Evolutionary conservation across 2,329 filamentous ascomycete genomes (phyloP).

Genomic region (Pseudogymnoascus pannorum): DNA sequence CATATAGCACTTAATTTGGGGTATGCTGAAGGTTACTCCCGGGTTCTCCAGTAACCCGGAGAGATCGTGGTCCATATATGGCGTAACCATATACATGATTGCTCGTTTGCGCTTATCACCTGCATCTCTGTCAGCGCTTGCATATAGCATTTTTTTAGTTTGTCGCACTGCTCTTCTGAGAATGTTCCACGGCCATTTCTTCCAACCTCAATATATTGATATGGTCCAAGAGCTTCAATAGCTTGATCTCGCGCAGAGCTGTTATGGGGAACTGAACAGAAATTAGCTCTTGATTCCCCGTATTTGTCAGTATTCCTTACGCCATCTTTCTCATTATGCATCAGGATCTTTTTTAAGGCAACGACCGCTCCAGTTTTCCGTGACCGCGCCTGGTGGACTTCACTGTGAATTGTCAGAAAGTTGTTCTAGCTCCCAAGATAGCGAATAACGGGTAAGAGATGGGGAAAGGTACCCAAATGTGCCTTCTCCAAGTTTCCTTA

Average conservation of each 20-base stretch:
- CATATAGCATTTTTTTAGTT: conserved; percentile 8
- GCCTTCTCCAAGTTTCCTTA: conserved; percentile 83
- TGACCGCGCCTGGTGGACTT: conserved; percentile 84
- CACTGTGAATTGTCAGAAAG: conserved; percentile 38
- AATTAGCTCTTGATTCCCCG: conserved; percentile 15
- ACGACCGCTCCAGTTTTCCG: conserved; percentile 68
- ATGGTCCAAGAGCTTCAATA: conserved; percentile 91
- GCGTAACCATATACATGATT: conserved; percentile 97
- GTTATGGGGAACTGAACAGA: conserved; percentile 79
- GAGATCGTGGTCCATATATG: conserved; percentile 99
- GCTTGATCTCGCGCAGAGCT: conserved; percentile 92
- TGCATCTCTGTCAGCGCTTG: conserved; percentile 30
- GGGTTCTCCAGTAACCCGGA: conserved; percentile 95
- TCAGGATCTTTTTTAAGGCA: conserved; percentile 96
- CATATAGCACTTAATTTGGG: conserved; percentile 98
- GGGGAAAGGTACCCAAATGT: conserved; percentile 69
- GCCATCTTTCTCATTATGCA: conserved; percentile 98
- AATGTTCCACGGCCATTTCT: conserved; percentile 90
- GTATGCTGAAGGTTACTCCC: conserved; percentile 73
- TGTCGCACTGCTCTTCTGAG: conserved; percentile 29
- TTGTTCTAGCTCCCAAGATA: not conserved
- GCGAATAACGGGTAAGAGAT: not conserved
- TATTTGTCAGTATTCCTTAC: conserved; percentile 38
- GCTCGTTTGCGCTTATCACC: conserved; percentile 72
- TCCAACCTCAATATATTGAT: conserved; percentile 78